A percentile compares a stretch with the other conserved stretches of the same genome.
phyloP scores from a whole-genome alignment of 179 eudicot genomes.

The Sideroxylon spinosum region DNA sequence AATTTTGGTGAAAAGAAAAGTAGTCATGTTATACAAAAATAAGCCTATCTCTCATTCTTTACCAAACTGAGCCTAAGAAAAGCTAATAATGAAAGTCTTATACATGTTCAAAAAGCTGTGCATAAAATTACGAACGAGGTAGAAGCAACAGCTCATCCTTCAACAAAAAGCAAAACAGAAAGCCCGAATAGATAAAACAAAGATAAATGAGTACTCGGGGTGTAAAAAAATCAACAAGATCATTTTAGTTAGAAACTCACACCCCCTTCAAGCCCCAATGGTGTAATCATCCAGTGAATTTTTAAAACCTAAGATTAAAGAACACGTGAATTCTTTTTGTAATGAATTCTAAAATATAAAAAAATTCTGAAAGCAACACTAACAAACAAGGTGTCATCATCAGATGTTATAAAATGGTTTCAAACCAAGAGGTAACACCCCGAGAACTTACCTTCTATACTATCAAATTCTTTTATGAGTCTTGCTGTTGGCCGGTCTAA shows the following conservation, averaged over 20 bases:
- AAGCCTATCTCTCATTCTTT: no score
- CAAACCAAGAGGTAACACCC: background rate
- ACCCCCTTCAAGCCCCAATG: background rate
- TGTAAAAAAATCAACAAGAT: background rate
- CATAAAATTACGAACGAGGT: background rate
- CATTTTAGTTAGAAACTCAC: background rate
- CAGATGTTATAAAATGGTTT: background rate
- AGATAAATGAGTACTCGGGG: background rate
- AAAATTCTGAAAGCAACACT: background rate
- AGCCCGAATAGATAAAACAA: background rate
- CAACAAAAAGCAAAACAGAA: background rate
- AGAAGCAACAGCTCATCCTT: background rate
- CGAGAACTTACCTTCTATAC: conserved; percentile 53
- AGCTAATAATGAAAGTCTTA: background rate
- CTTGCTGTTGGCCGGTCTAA: conserved; percentile 84
- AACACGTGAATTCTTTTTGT: background rate
- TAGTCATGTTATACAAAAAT: no score
- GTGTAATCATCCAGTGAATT: background rate
- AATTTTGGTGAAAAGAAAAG: no score
- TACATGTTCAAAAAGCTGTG: background rate
- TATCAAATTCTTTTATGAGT: conserved; percentile 79
- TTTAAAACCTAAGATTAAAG: background rate
- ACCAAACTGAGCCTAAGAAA: background rate
- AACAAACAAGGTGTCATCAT: background rate
- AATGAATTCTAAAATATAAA: background rate